Evolutionary conservation across 345 rosid species (phyloP).

Genomic region (Hibiscus tridactylites): DNA sequence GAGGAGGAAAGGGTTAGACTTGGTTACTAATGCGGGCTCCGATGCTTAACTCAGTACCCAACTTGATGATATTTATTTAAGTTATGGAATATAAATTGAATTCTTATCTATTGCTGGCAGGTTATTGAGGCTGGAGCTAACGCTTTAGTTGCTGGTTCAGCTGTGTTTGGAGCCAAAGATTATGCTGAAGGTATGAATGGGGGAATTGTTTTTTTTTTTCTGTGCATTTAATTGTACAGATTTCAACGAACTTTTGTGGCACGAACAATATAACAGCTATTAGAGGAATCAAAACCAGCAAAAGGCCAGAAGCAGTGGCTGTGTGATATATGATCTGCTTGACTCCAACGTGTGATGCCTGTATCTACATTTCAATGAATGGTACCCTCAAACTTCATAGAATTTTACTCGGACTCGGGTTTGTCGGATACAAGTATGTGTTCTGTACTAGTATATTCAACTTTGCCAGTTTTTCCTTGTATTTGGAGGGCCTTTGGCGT

Average conservation of each 20-base stretch:
- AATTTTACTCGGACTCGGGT: neutral
- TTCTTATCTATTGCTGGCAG: constrained; percentile 24
- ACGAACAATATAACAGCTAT: constrained; percentile 51
- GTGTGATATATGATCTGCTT: constrained; percentile 34
- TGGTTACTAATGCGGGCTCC: neutral
- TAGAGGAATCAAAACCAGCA: constrained; percentile 82
- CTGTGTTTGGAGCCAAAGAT: constrained; percentile 96
- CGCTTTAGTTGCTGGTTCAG: constrained; percentile 97
- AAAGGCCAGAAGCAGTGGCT: constrained; percentile 75
- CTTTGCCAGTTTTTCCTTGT: neutral
- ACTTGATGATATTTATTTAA: neutral
- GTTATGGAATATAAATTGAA: neutral
- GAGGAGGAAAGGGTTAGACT: too few relatives aligned
- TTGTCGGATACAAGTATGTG: neutral
- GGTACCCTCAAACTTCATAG: constrained; percentile 7
- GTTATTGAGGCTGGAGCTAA: constrained; percentile 98
- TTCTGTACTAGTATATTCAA: neutral
- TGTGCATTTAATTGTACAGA: neutral
- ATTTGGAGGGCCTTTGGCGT: neutral
- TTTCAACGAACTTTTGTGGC: neutral
- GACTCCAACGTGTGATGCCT: constrained; percentile 7
- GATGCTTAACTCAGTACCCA: neutral
- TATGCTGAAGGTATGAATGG: constrained; percentile 73
- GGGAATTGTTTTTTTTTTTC: neutral
- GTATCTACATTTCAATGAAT: constrained; percentile 14